Percentiles rank a stretch among this genome's conserved stretches.
phyloP scores from a whole-genome alignment of 495 filamentous ascomycete genomes.

The Lepidopterella palustris region DNA sequence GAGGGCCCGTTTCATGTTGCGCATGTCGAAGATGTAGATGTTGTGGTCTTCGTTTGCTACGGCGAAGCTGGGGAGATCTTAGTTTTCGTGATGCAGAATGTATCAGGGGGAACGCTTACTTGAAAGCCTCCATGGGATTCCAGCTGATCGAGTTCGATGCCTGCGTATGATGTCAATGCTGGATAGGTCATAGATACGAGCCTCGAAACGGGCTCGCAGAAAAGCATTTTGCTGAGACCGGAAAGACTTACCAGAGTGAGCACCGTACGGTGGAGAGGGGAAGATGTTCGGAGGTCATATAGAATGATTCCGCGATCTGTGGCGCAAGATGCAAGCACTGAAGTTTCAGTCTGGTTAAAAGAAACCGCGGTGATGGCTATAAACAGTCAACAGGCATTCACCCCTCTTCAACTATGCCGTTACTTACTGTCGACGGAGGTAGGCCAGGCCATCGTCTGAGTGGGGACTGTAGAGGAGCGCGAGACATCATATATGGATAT shows the following conservation, averaged over 20 bases:
- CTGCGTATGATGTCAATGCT: too few relatives aligned
- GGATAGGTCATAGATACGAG: not conserved
- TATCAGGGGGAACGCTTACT: slow-evolving; percentile 30
- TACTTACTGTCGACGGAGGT: slow-evolving; percentile 58
- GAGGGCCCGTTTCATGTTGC: slow-evolving; percentile 70
- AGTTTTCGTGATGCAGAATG: not conserved
- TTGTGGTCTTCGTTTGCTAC: slow-evolving; percentile 77
- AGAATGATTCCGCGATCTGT: slow-evolving; percentile 81
- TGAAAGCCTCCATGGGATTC: slow-evolving; percentile 96
- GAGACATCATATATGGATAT: slow-evolving; percentile 86
- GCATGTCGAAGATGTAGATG: slow-evolving; percentile 79
- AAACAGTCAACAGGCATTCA: not conserved
- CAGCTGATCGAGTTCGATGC: slow-evolving; percentile 45
- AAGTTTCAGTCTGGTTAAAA: slow-evolving; percentile 93
- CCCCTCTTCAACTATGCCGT: not conserved
- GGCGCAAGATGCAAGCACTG: slow-evolving; percentile 73
- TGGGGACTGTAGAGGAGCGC: slow-evolving; percentile 61
- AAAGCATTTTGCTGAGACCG: too few relatives aligned
- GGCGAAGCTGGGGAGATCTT: slow-evolving; percentile 46
- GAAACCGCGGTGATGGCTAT: slow-evolving; percentile 76
- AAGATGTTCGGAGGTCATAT: slow-evolving; percentile 82
- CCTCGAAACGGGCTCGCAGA: too few relatives aligned
- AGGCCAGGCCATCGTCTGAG: slow-evolving; percentile 80
- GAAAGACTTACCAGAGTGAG: too few relatives aligned
- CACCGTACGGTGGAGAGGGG: slow-evolving; percentile 69